These are phyloP conservation scores for Diaporthe citri DNA, from an alignment of 2,329 filamentous ascomycete genomes.

Conservation along the genomic window DNA sequence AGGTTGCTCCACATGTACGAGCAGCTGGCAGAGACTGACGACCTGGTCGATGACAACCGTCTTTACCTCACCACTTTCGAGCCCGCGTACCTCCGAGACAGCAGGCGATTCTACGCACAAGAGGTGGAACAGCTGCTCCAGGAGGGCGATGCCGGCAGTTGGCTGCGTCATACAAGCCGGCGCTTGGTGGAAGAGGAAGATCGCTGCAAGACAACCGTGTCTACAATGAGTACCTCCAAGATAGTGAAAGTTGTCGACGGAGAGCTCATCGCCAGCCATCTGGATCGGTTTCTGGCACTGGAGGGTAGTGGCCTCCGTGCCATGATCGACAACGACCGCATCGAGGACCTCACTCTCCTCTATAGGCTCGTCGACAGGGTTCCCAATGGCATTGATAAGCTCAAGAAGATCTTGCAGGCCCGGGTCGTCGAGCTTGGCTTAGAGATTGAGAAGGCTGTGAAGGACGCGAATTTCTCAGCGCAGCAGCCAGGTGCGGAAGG, in stretches of 20 bases:
- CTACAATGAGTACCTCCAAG: slow-evolving; percentile 77
- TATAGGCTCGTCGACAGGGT: slow-evolving; percentile 80
- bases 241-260: slow-evolving; percentile 83
- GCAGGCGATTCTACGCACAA: slow-evolving; percentile 77
- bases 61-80: slow-evolving; percentile 90
- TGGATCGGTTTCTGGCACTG: slow-evolving; percentile 85
- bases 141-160: slow-evolving; percentile 83
- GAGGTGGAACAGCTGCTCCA: slow-evolving; percentile 83
- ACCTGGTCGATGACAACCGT: slow-evolving; percentile 82
- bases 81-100: slow-evolving; percentile 78
- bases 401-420: slow-evolving; percentile 79
- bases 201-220: slow-evolving; percentile 85
- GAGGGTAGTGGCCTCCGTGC: slow-evolving; percentile 85
- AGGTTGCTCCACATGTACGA: slow-evolving; percentile 92
- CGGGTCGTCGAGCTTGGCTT: slow-evolving; percentile 84
- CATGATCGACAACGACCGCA: slow-evolving; percentile 92
- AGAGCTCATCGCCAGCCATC: slow-evolving; percentile 81
- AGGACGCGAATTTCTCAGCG: slow-evolving; percentile 66
- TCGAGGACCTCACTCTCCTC: slow-evolving; percentile 82
- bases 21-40: slow-evolving; percentile 83
- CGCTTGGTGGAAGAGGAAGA: slow-evolving; percentile 85
- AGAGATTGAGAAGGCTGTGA: slow-evolving; percentile 81
- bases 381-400: slow-evolving; percentile 67
- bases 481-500: slow-evolving; percentile 49
- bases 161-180: slow-evolving; percentile 80